Evolutionary conservation across 345 rosid genomes (phyloP), one percentile per base, ranked within the genome.

Genomic region (Eucalyptus erythrocorys): DNA sequence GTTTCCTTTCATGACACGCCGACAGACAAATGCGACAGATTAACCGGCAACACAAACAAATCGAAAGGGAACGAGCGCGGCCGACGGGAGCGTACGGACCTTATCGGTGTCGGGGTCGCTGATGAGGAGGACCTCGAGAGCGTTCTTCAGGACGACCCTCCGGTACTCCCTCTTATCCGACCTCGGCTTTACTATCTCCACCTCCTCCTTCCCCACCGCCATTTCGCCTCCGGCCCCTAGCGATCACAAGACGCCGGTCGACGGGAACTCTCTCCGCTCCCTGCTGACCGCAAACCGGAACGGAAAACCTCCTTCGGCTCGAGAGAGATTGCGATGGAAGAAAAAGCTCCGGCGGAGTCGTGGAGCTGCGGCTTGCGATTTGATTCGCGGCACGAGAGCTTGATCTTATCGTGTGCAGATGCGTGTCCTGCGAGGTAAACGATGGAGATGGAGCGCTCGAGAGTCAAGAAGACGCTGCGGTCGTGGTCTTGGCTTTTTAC

Each of bases 91-190:
- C 13, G 61, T 9, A 55, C 61, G 66, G 88, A 86, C 99, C 97
- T 97, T 97, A 87, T 97, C 99, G 76, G 98, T 95, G 10, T 96
- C 99, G 48, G 97, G 97, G 89, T 97, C 99, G 93, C 97, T 93
- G 89, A 97, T 89, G 93, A 97, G 93, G 86, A 97, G 93, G 81
- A 94, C 98, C 87, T 95, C 92, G 79, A 97, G 97, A 27, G 94
- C 92, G 91, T 97, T 97, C 45, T 51, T 53, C 71, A 97, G 97
- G 42, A 94, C 95, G 92, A 96, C 90, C 91, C 95, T 93, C 76
- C 94, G 87, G 90, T 97, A 97, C 13, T 93, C 93, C 89, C 99
- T 93, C 91, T 92, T 94, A 88, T 97, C 99, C 48, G 93, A 93
- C 47, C 97, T 93, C 26, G 98, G 95, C 95, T 95, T 97, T 87